Percentiles rank a stretch among this genome's conserved stretches.
Conservation (phyloP, 345 rosid species). For the Euphorbia peplus region DNA sequence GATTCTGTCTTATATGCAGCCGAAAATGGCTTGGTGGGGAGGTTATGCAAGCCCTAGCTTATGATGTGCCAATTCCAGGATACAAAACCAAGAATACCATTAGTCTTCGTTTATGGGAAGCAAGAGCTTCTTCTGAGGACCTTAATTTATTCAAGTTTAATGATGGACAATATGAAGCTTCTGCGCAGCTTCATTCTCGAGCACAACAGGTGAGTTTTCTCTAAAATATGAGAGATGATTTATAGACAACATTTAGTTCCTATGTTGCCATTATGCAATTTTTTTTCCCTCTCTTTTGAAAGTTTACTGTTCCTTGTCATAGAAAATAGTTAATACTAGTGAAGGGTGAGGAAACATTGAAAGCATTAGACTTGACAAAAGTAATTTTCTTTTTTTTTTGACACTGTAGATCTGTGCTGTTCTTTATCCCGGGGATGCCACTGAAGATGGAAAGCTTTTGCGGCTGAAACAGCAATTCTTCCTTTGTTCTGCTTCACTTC, state of each 20-base stretch:
- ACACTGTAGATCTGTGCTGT: conserved; percentile 82
- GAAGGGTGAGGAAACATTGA: not conserved
- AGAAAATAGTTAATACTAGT: not conserved
- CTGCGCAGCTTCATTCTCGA: conserved; percentile 75
- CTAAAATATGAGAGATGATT: not conserved
- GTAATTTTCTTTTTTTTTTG: conserved; percentile 1
- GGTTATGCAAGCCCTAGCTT: conserved; percentile 82
- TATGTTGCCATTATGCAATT: not conserved
- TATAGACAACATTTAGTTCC: not conserved
- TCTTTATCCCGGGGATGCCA: conserved; percentile 96
- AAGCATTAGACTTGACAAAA: conserved; percentile 12
- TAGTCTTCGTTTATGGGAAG: conserved; percentile 99
- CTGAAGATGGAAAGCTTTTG: conserved; percentile 90
- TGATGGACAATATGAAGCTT: conserved; percentile 94
- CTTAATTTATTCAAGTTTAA: conserved; percentile 82
- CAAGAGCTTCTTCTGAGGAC: conserved; percentile 73
- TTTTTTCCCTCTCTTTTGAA: not conserved
- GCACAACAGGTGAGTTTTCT: conserved; percentile 64
- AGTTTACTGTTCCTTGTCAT: not conserved
- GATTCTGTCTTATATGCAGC: conserved; percentile 38
- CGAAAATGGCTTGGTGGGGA: conserved; percentile 91
- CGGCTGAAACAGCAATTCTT: conserved; percentile 95
- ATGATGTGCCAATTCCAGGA: conserved; percentile 95
- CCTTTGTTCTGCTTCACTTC: conserved; percentile 98
- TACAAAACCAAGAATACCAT: conserved; percentile 89